These are phyloP conservation scores for Mycena capillaripes DNA, from an alignment of 768 basidiomycete species.

Conservation along the genomic window DNA sequence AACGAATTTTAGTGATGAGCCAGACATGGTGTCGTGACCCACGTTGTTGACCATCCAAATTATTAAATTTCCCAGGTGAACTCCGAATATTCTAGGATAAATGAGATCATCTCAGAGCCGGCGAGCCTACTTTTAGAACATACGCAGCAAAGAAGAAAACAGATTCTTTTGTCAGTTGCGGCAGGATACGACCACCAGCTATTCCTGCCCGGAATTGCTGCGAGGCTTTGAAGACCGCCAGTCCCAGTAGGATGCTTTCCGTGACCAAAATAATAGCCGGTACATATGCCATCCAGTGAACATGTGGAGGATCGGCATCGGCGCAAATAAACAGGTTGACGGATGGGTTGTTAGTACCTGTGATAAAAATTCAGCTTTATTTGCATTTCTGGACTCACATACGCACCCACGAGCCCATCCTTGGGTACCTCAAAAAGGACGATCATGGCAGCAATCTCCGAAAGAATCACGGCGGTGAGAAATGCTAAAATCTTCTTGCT, in stretches of 20 bases:
- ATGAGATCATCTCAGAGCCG: too few relatives aligned
- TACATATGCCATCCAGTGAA: slow-evolving; percentile 18
- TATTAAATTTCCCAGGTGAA: too few relatives aligned
- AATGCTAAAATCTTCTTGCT: slow-evolving; percentile 40
- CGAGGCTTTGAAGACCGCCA: slow-evolving; percentile 1
- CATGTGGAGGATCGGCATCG: slow-evolving; percentile 5
- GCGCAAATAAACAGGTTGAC: slow-evolving; percentile 5
- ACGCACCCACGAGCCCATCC: too few relatives aligned
- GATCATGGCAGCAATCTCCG: slow-evolving; percentile 44
- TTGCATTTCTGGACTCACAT: too few relatives aligned
- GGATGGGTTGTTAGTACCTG: slow-evolving; percentile 10
- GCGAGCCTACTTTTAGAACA: too few relatives aligned
- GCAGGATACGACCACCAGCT: neutral
- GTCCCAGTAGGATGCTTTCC: neutral
- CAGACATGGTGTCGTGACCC: too few relatives aligned
- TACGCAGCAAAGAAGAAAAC: too few relatives aligned
- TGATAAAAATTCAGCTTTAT: too few relatives aligned
- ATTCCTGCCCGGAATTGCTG: neutral
- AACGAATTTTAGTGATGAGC: too few relatives aligned
- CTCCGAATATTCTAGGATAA: too few relatives aligned
- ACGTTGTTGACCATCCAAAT: too few relatives aligned
- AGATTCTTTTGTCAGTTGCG: too few relatives aligned
- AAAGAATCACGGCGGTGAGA: slow-evolving; percentile 39
- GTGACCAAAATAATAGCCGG: neutral
- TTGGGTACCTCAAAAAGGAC: slow-evolving; percentile 42